Evolutionary conservation across 257 asterid species (phyloP), one percentile per base, ranked within the genome.

Genomic region (Ballota nigra): DNA sequence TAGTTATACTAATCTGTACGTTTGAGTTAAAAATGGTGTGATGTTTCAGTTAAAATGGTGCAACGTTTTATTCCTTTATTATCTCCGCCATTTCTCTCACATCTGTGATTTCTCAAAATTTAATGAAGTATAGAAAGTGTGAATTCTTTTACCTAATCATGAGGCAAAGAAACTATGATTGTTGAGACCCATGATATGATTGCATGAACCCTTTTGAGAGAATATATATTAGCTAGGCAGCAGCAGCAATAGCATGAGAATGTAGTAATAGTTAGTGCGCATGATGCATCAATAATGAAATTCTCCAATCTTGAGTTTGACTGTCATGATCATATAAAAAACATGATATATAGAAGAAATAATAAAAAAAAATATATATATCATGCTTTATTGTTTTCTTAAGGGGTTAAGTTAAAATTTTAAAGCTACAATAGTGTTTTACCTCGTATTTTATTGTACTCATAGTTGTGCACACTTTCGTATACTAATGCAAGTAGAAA

Each of bases 191-290:
- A 72, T 52, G 57, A 9, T 63, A 63, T 69, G 11, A 69, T 69
- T 53, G 38, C 40, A 15, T 69, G 19, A 19, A 2, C 65, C 64
- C 15, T 69, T 53, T 34, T 53, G 8, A 18, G 6, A 34, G 47
- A 3, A 33, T 33, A 45, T n/a, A 36, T 57, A 33, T 33, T 33
- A 33, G 36, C 6, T 33, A 33, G 38, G 38, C 1, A 1, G 5
- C 2, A 26, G 3, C 3, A 26, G 29, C 2, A 26, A 26, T 28
- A 23, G 59, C 45, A 63, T 63, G 63, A 49, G 19, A 69, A 12
- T 57, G 55, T n/a, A 69, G 55, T n/a, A 69, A 13, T 29, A 43
- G 15, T 74, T 23, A 49, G 28, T 60, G 71, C 75, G 75, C 75
- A 60, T 68, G 71, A 59, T 60, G n/a, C 58, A 5, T 63, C 23